phyloP scores from a whole-genome alignment of 345 rosid genomes.

The Trapa bicornis region DNA sequence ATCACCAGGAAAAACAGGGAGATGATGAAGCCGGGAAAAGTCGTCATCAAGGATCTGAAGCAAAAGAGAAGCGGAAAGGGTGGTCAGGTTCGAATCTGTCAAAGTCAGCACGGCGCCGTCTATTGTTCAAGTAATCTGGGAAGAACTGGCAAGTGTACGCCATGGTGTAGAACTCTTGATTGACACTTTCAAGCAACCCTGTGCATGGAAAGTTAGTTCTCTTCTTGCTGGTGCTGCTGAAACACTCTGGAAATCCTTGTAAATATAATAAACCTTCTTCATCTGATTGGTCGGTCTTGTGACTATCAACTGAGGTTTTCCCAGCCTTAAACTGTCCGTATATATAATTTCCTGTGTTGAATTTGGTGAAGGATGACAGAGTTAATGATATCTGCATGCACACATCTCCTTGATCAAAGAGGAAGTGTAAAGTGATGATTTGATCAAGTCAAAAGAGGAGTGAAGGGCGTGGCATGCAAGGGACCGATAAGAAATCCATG shows the following conservation, averaged over 20 bases:
- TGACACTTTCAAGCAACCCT: not conserved
- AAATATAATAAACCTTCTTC: not conserved
- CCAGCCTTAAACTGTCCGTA: too few species aligned
- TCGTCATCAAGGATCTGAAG: conserved; percentile 12
- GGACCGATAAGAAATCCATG: too few species aligned
- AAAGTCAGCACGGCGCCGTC: conserved; percentile 64
- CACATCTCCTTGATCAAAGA: too few species aligned
- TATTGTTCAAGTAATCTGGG: conserved; percentile 29
- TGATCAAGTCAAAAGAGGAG: too few species aligned
- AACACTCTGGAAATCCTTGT: not conserved
- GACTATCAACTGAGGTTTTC: not conserved
- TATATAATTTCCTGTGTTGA: too few species aligned
- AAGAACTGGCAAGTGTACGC: not conserved
- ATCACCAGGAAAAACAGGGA: conserved; percentile 18
- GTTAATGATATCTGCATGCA: too few species aligned
- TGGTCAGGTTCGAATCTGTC: conserved; percentile 32
- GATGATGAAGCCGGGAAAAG: conserved; percentile 19
- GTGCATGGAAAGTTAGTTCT: not conserved
- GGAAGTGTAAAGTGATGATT: too few species aligned
- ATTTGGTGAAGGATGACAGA: too few species aligned
- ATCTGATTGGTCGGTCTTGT: not conserved
- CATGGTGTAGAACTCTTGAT: not conserved
- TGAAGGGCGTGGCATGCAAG: too few species aligned
- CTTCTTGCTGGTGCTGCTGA: not conserved
- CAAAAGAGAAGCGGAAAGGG: conserved; percentile 34